Evolutionary conservation across 306 rosid species (phyloP).

Genomic region (Vigna unguiculata): DNA sequence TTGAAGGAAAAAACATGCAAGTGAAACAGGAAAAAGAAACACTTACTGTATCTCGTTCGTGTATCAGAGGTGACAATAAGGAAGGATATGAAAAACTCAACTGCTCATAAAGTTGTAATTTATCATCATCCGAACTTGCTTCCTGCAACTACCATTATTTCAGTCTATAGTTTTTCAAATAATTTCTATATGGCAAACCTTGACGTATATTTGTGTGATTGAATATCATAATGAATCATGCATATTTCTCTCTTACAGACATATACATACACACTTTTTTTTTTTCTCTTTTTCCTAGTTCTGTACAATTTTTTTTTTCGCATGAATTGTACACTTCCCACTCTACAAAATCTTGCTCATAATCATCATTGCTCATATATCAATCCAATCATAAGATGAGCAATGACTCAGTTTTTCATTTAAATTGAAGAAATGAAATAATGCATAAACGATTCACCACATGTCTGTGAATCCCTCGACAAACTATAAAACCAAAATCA

Average conservation of each 20-base stretch:
- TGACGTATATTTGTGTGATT: conserved; percentile 7
- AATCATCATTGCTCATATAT: background rate
- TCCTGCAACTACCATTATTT: conserved; percentile 57
- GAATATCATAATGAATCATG: background rate
- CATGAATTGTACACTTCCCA: background rate
- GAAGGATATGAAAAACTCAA: conserved; percentile 81
- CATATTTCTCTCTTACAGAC: background rate
- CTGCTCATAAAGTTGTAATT: conserved; percentile 82
- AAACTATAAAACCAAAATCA: background rate
- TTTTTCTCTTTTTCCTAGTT: background rate
- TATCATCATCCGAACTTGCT: conserved; percentile 54
- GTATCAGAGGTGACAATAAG: conserved; percentile 83
- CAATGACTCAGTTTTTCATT: background rate
- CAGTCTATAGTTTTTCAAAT: conserved; percentile 3
- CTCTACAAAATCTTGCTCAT: background rate
- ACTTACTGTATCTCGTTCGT: conserved; percentile 88
- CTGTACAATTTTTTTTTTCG: background rate
- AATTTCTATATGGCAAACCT: background rate
- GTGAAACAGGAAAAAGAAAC: background rate
- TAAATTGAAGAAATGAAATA: background rate
- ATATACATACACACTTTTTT: background rate
- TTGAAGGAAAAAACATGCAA: background rate
- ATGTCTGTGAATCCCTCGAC: background rate
- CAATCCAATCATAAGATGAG: background rate
- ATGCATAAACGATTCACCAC: background rate